A percentile compares a stretch with the other conserved stretches of the same genome.
Evolutionary conservation across 495 filamentous ascomycete genomes (phyloP).

Genomic region (Penicillium paradoxum): DNA sequence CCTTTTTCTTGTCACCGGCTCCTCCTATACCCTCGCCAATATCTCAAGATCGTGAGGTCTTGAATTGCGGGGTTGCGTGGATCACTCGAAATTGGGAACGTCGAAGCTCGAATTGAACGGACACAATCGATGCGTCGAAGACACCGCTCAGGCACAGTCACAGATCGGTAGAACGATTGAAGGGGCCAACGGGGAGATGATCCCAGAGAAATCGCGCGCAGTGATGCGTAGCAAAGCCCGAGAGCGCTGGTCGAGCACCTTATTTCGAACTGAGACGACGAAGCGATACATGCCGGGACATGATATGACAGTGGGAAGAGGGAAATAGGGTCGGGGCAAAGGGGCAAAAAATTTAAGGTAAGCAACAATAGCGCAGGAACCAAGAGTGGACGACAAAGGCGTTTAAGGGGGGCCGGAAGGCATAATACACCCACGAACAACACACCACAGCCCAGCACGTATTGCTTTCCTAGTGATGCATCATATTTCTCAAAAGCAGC

Average conservation of each 20-base stretch:
- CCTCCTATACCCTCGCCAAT: no score
- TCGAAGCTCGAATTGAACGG: no score
- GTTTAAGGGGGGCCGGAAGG: background rate
- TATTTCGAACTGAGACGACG: slow-evolving; percentile 2
- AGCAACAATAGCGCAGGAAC: background rate
- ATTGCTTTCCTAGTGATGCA: slow-evolving; percentile 13
- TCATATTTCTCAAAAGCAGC: slow-evolving; percentile 30
- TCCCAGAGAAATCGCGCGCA: no score
- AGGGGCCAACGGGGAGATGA: no score
- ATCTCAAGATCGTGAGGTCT: no score
- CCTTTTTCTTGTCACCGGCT: background rate
- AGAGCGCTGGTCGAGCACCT: slow-evolving; percentile 9
- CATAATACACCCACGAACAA: background rate
- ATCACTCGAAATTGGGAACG: no score
- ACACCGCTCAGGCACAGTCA: no score
- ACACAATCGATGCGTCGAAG: no score
- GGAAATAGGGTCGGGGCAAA: background rate
- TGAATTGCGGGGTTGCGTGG: background rate
- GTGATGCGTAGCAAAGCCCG: background rate
- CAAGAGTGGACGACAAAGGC: background rate
- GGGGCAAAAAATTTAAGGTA: background rate
- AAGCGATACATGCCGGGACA: slow-evolving; percentile 13
- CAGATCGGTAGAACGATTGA: no score
- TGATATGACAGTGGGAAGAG: slow-evolving; percentile 4
- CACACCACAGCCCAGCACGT: background rate